phyloP scores from a whole-genome alignment of 2,329 filamentous ascomycete genomes.

The Fusarium compactum region DNA sequence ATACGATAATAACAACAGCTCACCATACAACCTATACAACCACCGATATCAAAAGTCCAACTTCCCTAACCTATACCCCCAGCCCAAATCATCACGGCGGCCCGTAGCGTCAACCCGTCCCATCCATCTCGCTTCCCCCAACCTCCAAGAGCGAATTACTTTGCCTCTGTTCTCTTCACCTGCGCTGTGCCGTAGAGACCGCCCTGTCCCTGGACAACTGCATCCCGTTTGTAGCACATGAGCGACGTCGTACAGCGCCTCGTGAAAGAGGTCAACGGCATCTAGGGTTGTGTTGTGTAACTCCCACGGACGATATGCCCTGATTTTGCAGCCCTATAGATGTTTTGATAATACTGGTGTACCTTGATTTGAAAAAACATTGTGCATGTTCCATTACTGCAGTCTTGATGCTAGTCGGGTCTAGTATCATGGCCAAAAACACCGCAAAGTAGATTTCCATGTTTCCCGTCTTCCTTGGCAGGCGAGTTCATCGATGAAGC shows the following conservation, averaged over 20 bases:
- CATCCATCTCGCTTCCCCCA: conserved; percentile 45
- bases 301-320: conserved; percentile 11
- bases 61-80: conserved; percentile 20
- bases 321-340: conserved; percentile 40
- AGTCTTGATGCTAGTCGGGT: conserved; percentile 7
- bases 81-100: conserved; percentile 18
- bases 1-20: conserved; percentile 15
- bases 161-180: conserved; percentile 27
- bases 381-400: not conserved
- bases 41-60: not conserved
- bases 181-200: conserved; percentile 35
- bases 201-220: conserved; percentile 23
- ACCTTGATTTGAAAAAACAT: not conserved
- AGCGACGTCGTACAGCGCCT: conserved; percentile 42
- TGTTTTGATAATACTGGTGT: conserved; percentile 15
- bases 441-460: conserved; percentile 28
- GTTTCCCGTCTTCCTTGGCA: conserved; percentile 32
- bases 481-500: conserved; percentile 16
- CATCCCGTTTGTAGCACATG: conserved; percentile 30
- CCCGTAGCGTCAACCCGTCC: conserved; percentile 37
- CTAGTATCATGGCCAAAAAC: conserved; percentile 17
- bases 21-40: not conserved
- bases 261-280: conserved; percentile 29
- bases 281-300: not conserved
- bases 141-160: conserved; percentile 44